A percentile compares a stretch with the other conserved stretches of the same genome.
Conservation (phyloP, 257 asterid genomes). For the Salvia miltiorrhiza region DNA sequence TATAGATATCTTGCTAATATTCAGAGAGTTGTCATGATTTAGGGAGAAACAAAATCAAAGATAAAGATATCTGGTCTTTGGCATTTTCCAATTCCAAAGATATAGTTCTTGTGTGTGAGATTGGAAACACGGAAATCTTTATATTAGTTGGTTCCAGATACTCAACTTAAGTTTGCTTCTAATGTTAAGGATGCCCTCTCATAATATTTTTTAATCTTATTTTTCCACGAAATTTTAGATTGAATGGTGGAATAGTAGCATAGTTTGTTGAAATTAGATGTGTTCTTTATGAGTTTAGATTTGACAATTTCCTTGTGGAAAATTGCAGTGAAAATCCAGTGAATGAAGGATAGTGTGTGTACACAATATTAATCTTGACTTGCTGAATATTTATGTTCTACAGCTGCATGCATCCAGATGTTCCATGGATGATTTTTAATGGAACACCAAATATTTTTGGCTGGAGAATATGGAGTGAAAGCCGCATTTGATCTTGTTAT, state of each 20-base stretch:
- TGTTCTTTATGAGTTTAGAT: not conserved
- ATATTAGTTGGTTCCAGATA: not conserved
- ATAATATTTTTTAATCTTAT: not conserved
- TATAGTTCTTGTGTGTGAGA: not conserved
- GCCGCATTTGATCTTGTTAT: not conserved
- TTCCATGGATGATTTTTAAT: not conserved
- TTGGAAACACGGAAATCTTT: not conserved
- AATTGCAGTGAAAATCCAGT: not conserved
- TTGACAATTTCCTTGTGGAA: not conserved
- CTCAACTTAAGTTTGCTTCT: not conserved
- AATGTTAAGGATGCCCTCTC: not conserved
- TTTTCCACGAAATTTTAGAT: not conserved
- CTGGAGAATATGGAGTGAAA: not conserved
- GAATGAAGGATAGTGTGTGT: not conserved
- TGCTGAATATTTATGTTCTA: not conserved
- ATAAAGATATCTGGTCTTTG: not conserved
- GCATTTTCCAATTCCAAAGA: not conserved
- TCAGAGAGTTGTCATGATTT: no score
- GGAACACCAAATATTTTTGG: not conserved
- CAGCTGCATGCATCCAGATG: slow-evolving; percentile 16
- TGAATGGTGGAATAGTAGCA: not conserved
- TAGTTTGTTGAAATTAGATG: not conserved
- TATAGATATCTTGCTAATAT: not conserved
- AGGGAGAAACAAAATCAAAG: no score
- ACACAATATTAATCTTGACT: not conserved